Base-by-base conservation (phyloP, 371 early-diverging fungal genomes). In the Blastocladiella emersonii region DNA sequence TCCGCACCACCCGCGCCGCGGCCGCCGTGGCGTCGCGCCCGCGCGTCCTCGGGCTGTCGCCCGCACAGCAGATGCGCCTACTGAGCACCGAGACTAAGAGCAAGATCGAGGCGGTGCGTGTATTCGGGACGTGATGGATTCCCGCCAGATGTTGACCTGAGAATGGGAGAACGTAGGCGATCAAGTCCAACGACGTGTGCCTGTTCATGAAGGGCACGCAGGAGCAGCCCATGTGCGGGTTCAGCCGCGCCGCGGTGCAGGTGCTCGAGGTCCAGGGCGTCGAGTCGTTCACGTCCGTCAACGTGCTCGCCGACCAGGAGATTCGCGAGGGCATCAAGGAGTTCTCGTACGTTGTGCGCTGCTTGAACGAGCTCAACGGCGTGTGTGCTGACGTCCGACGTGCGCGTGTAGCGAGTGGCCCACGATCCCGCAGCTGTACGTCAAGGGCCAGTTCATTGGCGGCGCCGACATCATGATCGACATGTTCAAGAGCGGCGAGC, bases 131-230 rank as follows among this genome's bases (percentile, higher is more conserved):
- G n/a, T n/a, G n/a, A n/a, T n/a, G n/a, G n/a, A n/a, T n/a, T n/a
- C n/a, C n/a, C n/a, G n/a, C n/a, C n/a, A n/a, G n/a, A n/a, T n/a
- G n/a, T n/a, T n/a, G n/a, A n/a, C n/a, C n/a, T n/a, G n/a, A n/a
- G n/a, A n/a, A n/a, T n/a, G n/a, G n/a, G n/a, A n/a, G n/a, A n/a
- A 6, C 64, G 3, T 67, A 87, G 88, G 84, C 81, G 51, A 74
- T 90, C 66, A 82, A 83, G 49, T 74, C 74, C 2, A 84, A 84
- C 66, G 82, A 82, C 57, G 76, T 93, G 39, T 80, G 87, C 19
- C 79, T 96, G 57, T 96, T 93, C 71, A 94, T 96, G 94, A 96
- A 96, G 80, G 96, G 96, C 71, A 90, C 91, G 56, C 90, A 91
- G 60, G 85, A 87, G 63, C 78, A 79, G 43, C 96, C 96, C 53